These are phyloP conservation scores for Cystofilobasidium macerans DNA, from an alignment of 768 basidiomycete species.

Conservation along the genomic window DNA sequence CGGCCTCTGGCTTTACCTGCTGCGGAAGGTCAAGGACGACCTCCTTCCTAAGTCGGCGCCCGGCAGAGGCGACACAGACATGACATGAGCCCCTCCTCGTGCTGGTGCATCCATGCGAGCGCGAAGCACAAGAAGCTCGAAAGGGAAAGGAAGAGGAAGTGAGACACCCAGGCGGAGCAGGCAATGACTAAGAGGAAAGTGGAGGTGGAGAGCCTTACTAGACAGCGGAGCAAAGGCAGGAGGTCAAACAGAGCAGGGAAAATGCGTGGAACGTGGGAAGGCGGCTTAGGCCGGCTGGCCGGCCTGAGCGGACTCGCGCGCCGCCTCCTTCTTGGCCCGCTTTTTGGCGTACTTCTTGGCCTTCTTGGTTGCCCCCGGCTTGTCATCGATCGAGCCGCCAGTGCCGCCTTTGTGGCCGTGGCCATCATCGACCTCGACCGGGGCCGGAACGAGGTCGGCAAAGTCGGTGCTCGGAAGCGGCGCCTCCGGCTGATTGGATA, in stretches of 20 bases:
- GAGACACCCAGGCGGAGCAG: no score
- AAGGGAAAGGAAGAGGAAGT: no score
- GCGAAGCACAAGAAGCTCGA: no score
- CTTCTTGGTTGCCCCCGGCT: neutral
- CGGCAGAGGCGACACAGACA: neutral
- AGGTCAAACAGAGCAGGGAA: no score
- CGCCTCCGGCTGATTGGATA: no score
- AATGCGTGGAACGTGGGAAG: no score
- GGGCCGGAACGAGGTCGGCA: neutral
- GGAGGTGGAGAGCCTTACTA: no score
- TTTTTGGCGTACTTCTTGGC: neutral
- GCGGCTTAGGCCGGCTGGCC: no score
- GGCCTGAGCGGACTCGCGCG: no score
- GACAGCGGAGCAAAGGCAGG: no score
- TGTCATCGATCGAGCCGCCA: neutral
- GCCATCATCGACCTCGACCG: neutral
- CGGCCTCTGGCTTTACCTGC: neutral
- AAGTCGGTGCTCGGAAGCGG: neutral
- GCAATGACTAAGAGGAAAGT: no score
- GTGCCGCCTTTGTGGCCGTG: neutral
- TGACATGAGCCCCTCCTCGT: neutral
- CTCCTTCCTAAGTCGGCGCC: neutral
- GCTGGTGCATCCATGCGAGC: no score
- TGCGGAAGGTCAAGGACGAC: neutral
- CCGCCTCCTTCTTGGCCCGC: neutral